Base-by-base conservation (phyloP, 345 rosid species). In the Sonneratia caseolaris region DNA sequence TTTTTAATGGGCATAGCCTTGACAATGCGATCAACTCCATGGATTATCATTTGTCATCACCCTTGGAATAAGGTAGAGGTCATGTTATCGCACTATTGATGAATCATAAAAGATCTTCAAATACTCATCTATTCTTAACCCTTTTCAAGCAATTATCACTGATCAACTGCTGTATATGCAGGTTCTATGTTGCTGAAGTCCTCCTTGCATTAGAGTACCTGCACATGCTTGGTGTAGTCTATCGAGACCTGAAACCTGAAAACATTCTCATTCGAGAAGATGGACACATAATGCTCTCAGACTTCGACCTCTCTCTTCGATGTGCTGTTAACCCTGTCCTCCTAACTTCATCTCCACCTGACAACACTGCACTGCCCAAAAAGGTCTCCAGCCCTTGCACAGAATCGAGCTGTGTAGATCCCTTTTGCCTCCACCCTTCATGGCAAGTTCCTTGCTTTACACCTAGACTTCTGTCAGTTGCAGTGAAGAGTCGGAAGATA, bases 281-380 rank as follows among this genome's bases (percentile, higher is more conserved):
- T 19, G 96, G 96, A n/a, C 96, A 88, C 78, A 90, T 90, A 57
- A 90, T 90, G 96, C 92, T 90, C 73, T 77, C 93, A 12, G 93
- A 90, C 84, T 90, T 90, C 71, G 96, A 90, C 81, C 77, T 90
- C 72, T 88, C 96, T 43, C 88, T 90, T 56, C 77, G 87, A 73
- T 84, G 89, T 79, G 68, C 87, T 7, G 91, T 72, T 61, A 84
- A 79, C 73, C 87, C 91, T 2, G 75, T 82, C 37, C 51, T 86
- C 67, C 71, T 90, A 27, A 78, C 83, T 48, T 76, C 89, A 47
- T 70, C 89, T 71, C 75, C 83, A 64, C 85, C 89, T 47, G 78
- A 73, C 56, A 43, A 22, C 7, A 71, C 37, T 40, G 84, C 80
- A 47, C 84, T 82, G 9, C 32, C 76, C 2, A 84, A 81, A 76